Conservation (phyloP, 148 eudicot species). For the Polygonum maritimum region DNA sequence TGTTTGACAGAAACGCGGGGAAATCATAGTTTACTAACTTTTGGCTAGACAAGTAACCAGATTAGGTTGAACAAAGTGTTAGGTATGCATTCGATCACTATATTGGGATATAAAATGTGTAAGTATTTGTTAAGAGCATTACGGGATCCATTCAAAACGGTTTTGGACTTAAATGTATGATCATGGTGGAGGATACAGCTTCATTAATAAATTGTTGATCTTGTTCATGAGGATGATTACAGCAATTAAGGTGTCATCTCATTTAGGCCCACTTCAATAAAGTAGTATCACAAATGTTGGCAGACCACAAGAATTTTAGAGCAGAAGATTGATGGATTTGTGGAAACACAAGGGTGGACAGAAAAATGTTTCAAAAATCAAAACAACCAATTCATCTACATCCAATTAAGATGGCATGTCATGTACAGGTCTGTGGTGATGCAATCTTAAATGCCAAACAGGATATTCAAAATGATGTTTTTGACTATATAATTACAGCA, state of each 20-base stretch:
- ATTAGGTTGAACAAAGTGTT: not conserved
- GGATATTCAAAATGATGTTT: not conserved
- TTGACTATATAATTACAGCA: not conserved
- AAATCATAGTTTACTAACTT: not conserved
- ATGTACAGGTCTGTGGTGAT: conserved; percentile 5
- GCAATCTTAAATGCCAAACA: not conserved
- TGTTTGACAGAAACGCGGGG: not conserved
- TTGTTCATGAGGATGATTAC: not conserved
- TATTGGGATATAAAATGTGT: not conserved
- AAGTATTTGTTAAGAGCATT: not conserved
- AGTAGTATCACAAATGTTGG: too few species aligned
- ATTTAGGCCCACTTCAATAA: too few species aligned
- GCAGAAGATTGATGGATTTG: too few species aligned
- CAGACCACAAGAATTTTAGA: too few species aligned
- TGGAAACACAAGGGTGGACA: not conserved
- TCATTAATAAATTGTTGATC: too few species aligned
- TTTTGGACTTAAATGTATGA: too few species aligned
- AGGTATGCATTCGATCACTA: not conserved
- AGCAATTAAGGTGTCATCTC: too few species aligned
- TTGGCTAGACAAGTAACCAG: not conserved
- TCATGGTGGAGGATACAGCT: too few species aligned
- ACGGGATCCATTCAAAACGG: not conserved
- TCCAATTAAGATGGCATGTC: not conserved
- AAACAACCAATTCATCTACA: conserved; percentile 1
- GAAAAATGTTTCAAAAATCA: not conserved